A percentile compares a stretch with the other conserved stretches of the same genome.
Evolutionary conservation across 1,284 basidiomycete genomes (phyloP).

Genomic region (Chondrostereum purpureum): DNA sequence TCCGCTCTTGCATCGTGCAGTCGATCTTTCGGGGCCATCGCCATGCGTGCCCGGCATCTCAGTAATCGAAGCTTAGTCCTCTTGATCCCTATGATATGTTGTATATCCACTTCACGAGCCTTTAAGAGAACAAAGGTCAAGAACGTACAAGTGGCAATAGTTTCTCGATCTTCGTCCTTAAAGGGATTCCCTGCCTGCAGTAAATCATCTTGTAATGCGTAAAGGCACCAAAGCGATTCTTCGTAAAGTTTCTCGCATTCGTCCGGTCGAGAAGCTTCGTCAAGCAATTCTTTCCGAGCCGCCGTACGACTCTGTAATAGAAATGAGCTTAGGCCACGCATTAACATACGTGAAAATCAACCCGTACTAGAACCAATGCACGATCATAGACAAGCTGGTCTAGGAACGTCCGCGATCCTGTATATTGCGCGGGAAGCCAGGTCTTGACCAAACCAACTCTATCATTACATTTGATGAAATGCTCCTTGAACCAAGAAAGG

Average conservation of each 20-base stretch:
- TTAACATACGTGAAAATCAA: not conserved
- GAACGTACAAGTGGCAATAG: conserved; percentile 73
- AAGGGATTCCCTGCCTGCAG: conserved; percentile 80
- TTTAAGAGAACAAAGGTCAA: not conserved
- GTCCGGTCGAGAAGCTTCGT: conserved; percentile 68
- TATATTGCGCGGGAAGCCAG: conserved; percentile 71
- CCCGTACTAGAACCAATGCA: conserved; percentile 58
- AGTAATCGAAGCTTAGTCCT: conserved; percentile 73
- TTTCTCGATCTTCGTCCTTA: conserved; percentile 77
- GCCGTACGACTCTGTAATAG: conserved; percentile 77
- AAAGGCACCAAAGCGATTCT: conserved; percentile 88
- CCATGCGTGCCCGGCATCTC: conserved; percentile 65
- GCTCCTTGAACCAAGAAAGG: conserved; percentile 69
- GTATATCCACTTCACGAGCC: conserved; percentile 3
- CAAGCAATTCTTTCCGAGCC: conserved; percentile 85
- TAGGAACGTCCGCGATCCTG: conserved; percentile 66
- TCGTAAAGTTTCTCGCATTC: conserved; percentile 93
- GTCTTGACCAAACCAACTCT: conserved; percentile 72
- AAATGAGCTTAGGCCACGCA: not conserved
- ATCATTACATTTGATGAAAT: conserved; percentile 73
- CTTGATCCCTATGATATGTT: conserved; percentile 57
- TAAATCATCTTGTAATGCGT: conserved; percentile 85
- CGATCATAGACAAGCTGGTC: conserved; percentile 81
- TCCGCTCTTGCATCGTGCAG: conserved; percentile 66
- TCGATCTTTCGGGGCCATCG: conserved; percentile 62